Evolutionary conservation across 108 stramenopile genomes (phyloP).

Genomic region (Cyclotella distinguenda): DNA sequence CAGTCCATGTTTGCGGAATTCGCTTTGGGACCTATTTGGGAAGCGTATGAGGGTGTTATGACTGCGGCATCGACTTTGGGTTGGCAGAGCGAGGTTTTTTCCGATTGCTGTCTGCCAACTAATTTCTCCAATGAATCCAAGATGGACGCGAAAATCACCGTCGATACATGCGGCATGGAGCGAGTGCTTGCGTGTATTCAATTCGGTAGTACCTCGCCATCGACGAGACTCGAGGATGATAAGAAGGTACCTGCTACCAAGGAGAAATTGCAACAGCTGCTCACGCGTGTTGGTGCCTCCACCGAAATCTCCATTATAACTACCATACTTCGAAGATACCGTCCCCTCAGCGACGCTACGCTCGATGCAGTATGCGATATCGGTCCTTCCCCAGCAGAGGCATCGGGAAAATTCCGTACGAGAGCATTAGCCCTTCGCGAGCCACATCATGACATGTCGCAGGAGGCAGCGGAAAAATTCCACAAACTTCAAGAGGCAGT

Average conservation of each 20-base stretch:
- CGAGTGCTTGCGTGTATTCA: constrained; percentile 54
- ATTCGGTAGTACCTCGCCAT: constrained; percentile 48
- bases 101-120: constrained; percentile 33
- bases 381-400: constrained; percentile 68
- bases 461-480: constrained; percentile 28
- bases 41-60: constrained; percentile 73
- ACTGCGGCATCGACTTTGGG: constrained; percentile 54
- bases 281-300: constrained; percentile 65
- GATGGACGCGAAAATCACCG: constrained; percentile 51
- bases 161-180: constrained; percentile 76
- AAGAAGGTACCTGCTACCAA: constrained; percentile 23
- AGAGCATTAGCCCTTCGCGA: constrained; percentile 57
- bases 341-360: constrained; percentile 76
- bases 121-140: background rate
- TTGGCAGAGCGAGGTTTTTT: constrained; percentile 52
- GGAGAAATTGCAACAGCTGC: constrained; percentile 56
- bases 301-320: constrained; percentile 70
- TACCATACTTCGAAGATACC: constrained; percentile 69
- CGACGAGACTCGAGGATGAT: constrained; percentile 9
- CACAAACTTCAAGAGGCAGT: constrained; percentile 58
- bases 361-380: constrained; percentile 78
- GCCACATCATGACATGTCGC: constrained; percentile 27
- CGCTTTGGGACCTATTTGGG: constrained; percentile 75
- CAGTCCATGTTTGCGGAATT: constrained; percentile 78
- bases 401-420: constrained; percentile 53